Evolutionary conservation across 495 filamentous ascomycete genomes (phyloP), one percentile per base, ranked within the genome.

Genomic region (Lindgomyces ingoldianus): DNA sequence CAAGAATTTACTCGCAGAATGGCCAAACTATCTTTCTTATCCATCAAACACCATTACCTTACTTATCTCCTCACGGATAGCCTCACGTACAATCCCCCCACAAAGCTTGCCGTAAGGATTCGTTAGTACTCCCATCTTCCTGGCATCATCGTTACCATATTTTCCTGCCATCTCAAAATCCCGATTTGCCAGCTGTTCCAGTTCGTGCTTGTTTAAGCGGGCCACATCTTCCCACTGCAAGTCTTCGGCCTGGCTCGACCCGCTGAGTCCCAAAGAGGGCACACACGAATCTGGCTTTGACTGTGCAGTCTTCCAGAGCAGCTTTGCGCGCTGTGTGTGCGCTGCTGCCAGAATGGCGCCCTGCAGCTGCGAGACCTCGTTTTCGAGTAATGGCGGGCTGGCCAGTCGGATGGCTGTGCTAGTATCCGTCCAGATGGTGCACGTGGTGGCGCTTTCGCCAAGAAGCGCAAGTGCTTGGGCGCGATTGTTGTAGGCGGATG

Each of bases 81-180:
- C 45, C 21, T 48, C 45, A 11, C 21, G 45, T 9, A 12, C 45
- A 48, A 48, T 48, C 45, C 45, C 45, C 10, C 45, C 45, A 19
- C 45, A 48, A 19, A 48, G 45, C 21, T 19, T 48, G 45, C 45
- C 45, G 45, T 48, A 48, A 48, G 45, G 45, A 48, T 48, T 48
- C 45, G 45, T 48, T 48, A 48, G 45, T 19, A 19, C 21, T 9
- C 10, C 45, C 45, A 48, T 48, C 10, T 9, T 48, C 45, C 45
- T 48, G 10, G 45, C 45, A 9, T 48, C 10, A 11, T 48, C 45
- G 21, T 48, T 48, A 9, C 45, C 45, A 19, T 48, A 48, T 11
- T 19, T 9, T 9, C 45, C 45, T 19, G 45, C 45, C 10, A 48
- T 9, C 45, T 48, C 45, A 19, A 48, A 48, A 9, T 48, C 45